Percentiles rank a stretch among this genome's conserved stretches.
Evolutionary conservation across 495 filamentous ascomycete genomes (phyloP).

Genomic region (Astrothelium subdiscretum): DNA sequence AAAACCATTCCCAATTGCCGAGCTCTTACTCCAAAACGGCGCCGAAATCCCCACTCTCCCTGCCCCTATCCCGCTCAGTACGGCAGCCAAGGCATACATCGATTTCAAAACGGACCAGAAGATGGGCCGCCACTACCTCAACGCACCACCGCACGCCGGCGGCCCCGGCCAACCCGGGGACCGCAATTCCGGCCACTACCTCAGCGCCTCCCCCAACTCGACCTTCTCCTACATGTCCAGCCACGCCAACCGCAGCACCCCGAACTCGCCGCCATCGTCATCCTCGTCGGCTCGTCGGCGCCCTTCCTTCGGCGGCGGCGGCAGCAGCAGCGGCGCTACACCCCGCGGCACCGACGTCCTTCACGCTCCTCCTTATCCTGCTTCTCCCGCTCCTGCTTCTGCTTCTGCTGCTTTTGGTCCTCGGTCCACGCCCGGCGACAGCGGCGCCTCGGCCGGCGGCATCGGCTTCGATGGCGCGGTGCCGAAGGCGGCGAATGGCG

Average conservation of each 20-base stretch:
- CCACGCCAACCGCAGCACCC: neutral
- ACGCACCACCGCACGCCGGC: neutral
- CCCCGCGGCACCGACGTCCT: too few species aligned
- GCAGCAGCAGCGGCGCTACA: neutral
- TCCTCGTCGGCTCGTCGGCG: neutral
- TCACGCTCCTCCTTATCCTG: too few species aligned
- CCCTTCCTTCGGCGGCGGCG: neutral
- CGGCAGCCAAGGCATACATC: constrained; percentile 68
- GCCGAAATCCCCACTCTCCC: constrained; percentile 67
- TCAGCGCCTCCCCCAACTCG: neutral
- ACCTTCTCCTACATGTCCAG: neutral
- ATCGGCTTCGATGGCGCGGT: constrained; percentile 3
- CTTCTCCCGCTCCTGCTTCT: too few species aligned
- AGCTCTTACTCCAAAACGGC: constrained; percentile 88
- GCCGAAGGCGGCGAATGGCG: constrained; percentile 3
- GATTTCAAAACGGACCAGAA: constrained; percentile 56
- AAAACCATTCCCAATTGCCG: constrained; percentile 68
- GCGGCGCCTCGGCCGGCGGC: neutral
- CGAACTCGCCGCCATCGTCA: neutral
- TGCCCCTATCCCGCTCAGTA: constrained; percentile 65
- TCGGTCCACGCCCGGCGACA: too few species aligned
- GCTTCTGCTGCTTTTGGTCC: neutral
- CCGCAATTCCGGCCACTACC: neutral
- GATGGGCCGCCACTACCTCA: constrained; percentile 9
- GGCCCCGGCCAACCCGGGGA: neutral